Evolutionary conservation across 2,329 filamentous ascomycete genomes (phyloP).

Genomic region (Trichocomaceae sp.): DNA sequence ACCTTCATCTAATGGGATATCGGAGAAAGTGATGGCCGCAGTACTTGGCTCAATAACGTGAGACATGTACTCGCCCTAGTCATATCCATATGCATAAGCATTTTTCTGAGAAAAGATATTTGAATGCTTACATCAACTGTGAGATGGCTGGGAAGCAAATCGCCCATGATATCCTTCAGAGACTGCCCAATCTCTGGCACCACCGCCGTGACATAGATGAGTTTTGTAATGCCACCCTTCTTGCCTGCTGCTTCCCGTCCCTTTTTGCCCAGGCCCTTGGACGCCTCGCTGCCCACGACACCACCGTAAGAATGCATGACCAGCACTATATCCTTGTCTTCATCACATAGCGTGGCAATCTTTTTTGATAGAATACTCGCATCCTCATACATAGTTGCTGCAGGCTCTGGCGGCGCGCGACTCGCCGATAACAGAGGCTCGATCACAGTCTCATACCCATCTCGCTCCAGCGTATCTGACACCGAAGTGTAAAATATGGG

Average conservation of each 20-base stretch:
- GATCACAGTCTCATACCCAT: neutral
- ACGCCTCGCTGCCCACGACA: neutral
- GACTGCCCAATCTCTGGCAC: neutral
- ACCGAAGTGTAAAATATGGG: neutral
- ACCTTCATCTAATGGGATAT: neutral
- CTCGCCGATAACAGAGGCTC: neutral
- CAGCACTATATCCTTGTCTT: neutral
- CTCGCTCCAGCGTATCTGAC: neutral
- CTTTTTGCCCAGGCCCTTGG: neutral
- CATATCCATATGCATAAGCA: neutral
- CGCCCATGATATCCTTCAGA: neutral
- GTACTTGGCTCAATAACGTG: neutral
- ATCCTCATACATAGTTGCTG: neutral
- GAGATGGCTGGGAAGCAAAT: neutral
- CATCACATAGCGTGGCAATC: neutral
- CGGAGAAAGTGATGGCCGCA: neutral
- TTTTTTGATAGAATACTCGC: neutral
- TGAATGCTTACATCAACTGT: neutral
- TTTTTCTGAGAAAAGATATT: neutral
- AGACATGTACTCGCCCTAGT: neutral
- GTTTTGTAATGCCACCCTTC: neutral
- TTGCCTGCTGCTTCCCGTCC: neutral
- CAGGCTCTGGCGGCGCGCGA: neutral
- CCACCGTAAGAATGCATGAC: constrained; percentile 3
- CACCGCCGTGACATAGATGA: neutral